Evolutionary conservation across 768 basidiomycete species (phyloP).

Genomic region (Gyrodon lividus): DNA sequence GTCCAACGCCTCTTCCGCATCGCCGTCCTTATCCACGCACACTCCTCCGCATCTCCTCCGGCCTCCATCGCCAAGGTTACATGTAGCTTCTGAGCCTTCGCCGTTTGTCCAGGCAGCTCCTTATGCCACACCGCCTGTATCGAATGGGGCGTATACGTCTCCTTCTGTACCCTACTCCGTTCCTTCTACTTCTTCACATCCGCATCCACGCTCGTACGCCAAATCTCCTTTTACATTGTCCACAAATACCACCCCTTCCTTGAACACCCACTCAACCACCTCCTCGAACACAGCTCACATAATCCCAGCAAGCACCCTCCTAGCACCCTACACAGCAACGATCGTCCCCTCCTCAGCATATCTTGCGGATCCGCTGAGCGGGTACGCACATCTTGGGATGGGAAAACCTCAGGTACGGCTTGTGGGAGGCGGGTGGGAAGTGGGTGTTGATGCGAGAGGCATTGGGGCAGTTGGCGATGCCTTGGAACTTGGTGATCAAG

Average conservation of each 20-base stretch:
- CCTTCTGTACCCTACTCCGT: conserved; percentile 13
- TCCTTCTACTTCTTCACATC: conserved; percentile 21
- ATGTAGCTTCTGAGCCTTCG: conserved; percentile 22
- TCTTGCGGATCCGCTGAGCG: conserved; percentile 77
- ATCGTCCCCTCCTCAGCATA: conserved; percentile 70
- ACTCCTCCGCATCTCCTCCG: conserved; percentile 25
- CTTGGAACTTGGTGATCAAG: conserved; percentile 21
- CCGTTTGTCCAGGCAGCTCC: conserved; percentile 19
- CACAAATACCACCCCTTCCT: conserved; percentile 37
- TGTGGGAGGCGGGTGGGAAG: conserved; percentile 70
- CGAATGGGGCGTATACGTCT: conserved; percentile 21
- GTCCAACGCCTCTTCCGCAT: too few relatives aligned
- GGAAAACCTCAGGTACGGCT: conserved; percentile 84
- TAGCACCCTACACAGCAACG: conserved; percentile 63
- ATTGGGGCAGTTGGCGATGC: conserved; percentile 47
- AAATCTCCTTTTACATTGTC: conserved; percentile 35
- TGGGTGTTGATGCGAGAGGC: conserved; percentile 78
- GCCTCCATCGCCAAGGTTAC: conserved; percentile 28
- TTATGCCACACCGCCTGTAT: conserved; percentile 28
- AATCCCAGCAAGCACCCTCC: conserved; percentile 51
- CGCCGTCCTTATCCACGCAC: conserved; percentile 12
- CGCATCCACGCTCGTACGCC: conserved; percentile 6
- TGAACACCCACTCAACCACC: conserved; percentile 36
- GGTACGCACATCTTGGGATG: conserved; percentile 79
- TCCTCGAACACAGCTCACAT: conserved; percentile 48